Percentiles rank a stretch among this genome's conserved stretches.
phyloP scores from a whole-genome alignment of 129 eudicot genomes.

The Cynara cardunculus region DNA sequence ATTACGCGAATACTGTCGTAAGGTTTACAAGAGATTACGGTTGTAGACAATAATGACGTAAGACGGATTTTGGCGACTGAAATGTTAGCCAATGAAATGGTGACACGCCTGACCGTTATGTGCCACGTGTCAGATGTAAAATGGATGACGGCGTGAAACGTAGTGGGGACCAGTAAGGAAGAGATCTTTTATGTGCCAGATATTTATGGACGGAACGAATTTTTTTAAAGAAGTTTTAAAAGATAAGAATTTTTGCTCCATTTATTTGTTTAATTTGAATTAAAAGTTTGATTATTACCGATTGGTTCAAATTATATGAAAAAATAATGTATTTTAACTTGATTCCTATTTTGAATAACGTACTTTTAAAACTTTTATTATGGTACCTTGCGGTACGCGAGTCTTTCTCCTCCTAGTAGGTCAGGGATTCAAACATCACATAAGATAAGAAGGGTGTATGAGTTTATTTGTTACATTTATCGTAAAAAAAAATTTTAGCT shows the following conservation, averaged over 20 bases:
- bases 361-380: no score
- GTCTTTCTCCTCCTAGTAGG: no score
- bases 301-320: no score
- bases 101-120: background rate
- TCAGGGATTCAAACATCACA: no score
- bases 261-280: no score
- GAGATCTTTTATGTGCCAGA: conserved; percentile 31
- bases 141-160: conserved; percentile 25
- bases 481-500: no score
- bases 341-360: no score
- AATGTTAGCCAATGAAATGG: background rate
- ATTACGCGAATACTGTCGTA: conserved; percentile 3
- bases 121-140: conserved; percentile 11
- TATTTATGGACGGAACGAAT: conserved; percentile 12
- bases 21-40: background rate
- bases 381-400: no score
- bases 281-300: no score
- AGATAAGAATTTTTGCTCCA: background rate
- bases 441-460: no score
- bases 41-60: conserved; percentile 23
- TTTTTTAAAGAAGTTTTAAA: background rate
- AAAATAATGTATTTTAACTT: no score
- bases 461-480: no score
- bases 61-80: background rate
- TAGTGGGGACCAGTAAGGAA: conserved; percentile 16